Percentiles rank a stretch among this genome's conserved stretches.
phyloP scores from a whole-genome alignment of 371 early-diverging fungal species.

The Gilbertella persicaria region DNA sequence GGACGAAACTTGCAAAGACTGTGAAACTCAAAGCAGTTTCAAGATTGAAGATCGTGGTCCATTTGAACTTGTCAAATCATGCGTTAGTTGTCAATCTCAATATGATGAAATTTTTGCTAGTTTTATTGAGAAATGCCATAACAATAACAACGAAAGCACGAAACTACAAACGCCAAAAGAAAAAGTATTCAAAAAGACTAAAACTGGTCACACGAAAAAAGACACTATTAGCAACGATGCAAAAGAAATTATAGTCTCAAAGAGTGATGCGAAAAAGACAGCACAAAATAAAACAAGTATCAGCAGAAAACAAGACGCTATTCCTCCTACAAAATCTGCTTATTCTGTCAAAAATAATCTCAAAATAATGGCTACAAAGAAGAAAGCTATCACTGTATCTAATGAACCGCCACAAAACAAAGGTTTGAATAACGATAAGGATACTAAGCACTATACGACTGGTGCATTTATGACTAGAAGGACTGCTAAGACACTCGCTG shows the following conservation, averaged over 20 bases:
- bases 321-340: conserved; percentile 22
- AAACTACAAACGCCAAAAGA: no score
- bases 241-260: no score
- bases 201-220: no score
- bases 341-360: conserved; percentile 16
- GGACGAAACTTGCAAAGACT: no score
- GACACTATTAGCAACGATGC: background rate
- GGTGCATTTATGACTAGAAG: conserved; percentile 55
- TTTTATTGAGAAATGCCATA: no score
- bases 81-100: no score
- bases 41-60: no score
- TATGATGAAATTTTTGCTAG: no score
- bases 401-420: conserved; percentile 3
- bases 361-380: conserved; percentile 14
- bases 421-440: background rate
- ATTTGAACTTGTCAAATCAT: no score
- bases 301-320: background rate
- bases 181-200: no score
- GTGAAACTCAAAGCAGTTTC: no score
- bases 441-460: conserved; percentile 38
- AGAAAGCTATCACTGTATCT: background rate
- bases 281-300: background rate
- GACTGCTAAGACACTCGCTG: conserved; percentile 41
- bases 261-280: background rate
- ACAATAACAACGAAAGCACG: no score